Conservation (phyloP, 2,329 filamentous ascomycete genomes). For the Colletotrichum sp. region DNA sequence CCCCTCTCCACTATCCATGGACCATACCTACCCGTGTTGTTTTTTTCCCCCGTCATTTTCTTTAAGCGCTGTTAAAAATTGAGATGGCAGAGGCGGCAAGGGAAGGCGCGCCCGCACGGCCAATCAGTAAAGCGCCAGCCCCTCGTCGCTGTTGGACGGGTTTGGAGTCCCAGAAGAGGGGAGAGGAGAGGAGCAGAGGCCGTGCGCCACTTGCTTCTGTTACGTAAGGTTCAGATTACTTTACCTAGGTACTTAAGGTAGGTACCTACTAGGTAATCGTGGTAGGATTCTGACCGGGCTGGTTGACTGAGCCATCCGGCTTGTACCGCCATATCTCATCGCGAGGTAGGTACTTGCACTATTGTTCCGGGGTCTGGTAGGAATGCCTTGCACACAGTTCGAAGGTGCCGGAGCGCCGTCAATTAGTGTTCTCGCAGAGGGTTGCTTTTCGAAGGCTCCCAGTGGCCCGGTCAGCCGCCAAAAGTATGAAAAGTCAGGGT, state of each 20-base stretch:
- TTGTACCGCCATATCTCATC: neutral
- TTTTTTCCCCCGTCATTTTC: neutral
- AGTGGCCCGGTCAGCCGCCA: neutral
- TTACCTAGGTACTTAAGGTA: too few relatives aligned
- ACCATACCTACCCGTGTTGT: neutral
- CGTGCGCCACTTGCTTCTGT: neutral
- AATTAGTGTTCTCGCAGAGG: neutral
- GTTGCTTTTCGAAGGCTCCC: neutral
- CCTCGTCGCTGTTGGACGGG: neutral
- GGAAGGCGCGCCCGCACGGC: neutral
- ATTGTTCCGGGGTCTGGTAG: neutral
- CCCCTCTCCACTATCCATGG: neutral
- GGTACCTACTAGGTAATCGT: neutral
- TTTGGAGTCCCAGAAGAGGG: neutral
- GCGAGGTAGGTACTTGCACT: neutral
- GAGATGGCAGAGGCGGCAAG: slow-evolving; percentile 17
- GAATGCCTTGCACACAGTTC: neutral
- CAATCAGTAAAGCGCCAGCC: slow-evolving; percentile 2
- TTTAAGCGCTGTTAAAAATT: slow-evolving; percentile 9
- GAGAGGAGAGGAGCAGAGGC: neutral
- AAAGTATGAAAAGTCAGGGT: neutral
- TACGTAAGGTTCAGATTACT: neutral
- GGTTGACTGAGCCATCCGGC: neutral
- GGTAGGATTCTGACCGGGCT: neutral
- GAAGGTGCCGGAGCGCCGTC: neutral